Evolutionary conservation across 2,329 filamentous ascomycete species (phyloP).

Genomic region (Pleurostoma richardsiae): DNA sequence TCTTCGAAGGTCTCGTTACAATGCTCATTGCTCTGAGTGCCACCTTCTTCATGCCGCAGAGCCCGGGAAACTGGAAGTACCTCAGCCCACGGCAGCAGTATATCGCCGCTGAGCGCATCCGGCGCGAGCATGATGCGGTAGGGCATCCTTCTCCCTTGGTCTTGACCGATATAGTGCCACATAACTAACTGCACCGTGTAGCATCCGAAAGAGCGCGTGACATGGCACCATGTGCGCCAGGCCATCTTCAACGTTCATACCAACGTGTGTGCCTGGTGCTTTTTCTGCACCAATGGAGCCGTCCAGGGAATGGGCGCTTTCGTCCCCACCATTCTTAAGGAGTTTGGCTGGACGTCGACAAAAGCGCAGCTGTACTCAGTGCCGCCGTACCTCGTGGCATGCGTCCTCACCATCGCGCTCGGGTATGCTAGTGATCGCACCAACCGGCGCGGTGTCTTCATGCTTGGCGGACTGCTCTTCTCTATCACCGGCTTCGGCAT

Average conservation of each 20-base stretch:
- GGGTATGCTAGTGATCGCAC: conserved; percentile 3
- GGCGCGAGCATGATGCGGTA: conserved; percentile 5
- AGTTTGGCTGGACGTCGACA: conserved; percentile 9
- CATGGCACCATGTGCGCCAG: conserved; percentile 5
- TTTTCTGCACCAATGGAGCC: conserved; percentile 4
- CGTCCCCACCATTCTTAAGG: conserved; percentile 8
- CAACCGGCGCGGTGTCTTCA: conserved; percentile 5
- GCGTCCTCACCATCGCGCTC: conserved; percentile 1
- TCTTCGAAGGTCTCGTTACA: conserved; percentile 5
- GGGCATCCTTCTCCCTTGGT: neutral
- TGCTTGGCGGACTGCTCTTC: conserved; percentile 3
- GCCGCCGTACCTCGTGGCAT: conserved; percentile 5
- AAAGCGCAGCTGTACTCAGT: conserved; percentile 8
- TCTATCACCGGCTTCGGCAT: conserved; percentile 3
- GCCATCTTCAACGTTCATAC: conserved; percentile 7
- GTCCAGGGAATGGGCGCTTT: conserved; percentile 7
- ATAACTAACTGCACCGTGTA: neutral
- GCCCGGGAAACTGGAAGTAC: conserved; percentile 3
- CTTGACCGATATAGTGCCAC: neutral
- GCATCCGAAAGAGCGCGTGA: conserved; percentile 3
- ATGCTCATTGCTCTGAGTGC: conserved; percentile 1
- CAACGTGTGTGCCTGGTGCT: conserved; percentile 6
- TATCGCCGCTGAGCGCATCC: conserved; percentile 5
- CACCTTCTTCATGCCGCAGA: conserved; percentile 4
- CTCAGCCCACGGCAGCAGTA: conserved; percentile 2